Base-by-base conservation (phyloP, 106 monocot genomes). In the Acorus calamus region DNA sequence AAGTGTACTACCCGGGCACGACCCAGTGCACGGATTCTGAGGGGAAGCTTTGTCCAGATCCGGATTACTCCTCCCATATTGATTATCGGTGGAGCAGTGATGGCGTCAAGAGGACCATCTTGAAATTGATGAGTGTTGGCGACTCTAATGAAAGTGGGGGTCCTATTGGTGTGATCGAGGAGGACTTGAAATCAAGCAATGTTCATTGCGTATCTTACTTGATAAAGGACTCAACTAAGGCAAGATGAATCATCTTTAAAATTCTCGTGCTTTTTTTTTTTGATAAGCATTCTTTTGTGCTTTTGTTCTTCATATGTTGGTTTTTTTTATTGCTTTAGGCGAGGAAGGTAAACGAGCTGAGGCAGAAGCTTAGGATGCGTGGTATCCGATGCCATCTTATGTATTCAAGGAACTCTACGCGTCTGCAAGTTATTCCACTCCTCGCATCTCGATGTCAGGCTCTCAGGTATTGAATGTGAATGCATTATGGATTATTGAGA, bases 1-100 rank as follows among this genome's bases (percentile, higher is more conserved):
- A 94, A 66, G 87, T 94, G 10, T 94, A 94, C 71, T 94, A 94
- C 63, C 94, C 94, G 0, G 87, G 90, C 6, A 94, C 84, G n/a
- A 58, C 45, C 10, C 86, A 83, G 56, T 89, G 84, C 61, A 70
- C 60, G 47, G 76, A 73, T 43, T 74, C 78, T 0, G 81, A 80
- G 8, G 82, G 86, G 4, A 78, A 79, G 54, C 59, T 90, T 28
- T 62, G 79, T 58, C 76, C 87, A 6, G 94, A 94, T 51, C 86
- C 81, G 2, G 94, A 94, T 10, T 90, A 90, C 50, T 76, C 81
- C 0, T 73, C 80, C 0, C 94, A 94, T 50, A 89, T 87, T n/a
- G 87, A 90, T 3, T 87, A 94, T 28, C 80, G 94, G 2, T 94
- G 94, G 94, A 84, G 75, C 14, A 71, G 81, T 11, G 86, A 85